These are phyloP conservation scores for Chlamydomonas eustigma DNA, from an alignment of 139 green algal genomes.

Conservation along the genomic window DNA sequence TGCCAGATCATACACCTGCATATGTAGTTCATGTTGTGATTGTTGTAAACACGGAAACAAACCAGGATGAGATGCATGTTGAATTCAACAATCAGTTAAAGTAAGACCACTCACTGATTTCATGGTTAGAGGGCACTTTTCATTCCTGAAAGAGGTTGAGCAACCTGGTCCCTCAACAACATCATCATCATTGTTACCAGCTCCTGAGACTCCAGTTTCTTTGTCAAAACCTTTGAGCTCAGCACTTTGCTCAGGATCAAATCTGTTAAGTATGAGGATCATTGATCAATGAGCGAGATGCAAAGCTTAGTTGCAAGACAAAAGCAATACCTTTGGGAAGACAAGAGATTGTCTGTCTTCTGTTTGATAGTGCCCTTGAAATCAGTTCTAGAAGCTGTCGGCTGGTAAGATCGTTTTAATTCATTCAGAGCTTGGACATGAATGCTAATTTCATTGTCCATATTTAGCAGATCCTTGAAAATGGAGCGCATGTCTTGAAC, in stretches of 20 bases:
- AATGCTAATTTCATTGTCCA: slow-evolving; percentile 3
- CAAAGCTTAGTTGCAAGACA: too few species aligned
- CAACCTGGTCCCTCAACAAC: background rate
- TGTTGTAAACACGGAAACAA: too few species aligned
- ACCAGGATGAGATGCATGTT: too few species aligned
- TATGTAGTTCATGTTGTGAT: too few species aligned
- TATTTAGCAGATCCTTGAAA: background rate
- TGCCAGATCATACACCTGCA: slow-evolving; percentile 13
- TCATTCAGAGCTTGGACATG: slow-evolving; percentile 5
- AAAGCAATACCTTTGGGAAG: background rate
- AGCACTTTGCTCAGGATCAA: background rate
- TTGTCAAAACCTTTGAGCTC: slow-evolving; percentile 15
- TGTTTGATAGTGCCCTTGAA: background rate
- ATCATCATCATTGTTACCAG: slow-evolving; percentile 12
- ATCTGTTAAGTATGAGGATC: background rate
- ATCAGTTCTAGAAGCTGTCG: background rate
- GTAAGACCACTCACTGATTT: slow-evolving; percentile 10
- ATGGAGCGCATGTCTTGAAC: background rate
- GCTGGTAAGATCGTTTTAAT: background rate
- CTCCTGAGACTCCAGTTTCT: background rate
- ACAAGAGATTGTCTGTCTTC: background rate
- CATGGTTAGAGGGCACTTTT: slow-evolving; percentile 16
- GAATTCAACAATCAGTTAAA: too few species aligned
- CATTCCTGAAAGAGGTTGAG: background rate
- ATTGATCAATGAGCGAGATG: background rate